A percentile compares a stretch with the other conserved stretches of the same genome.
Conservation (phyloP, 176 grass and related monocot species). For the Oryza officinalis region DNA sequence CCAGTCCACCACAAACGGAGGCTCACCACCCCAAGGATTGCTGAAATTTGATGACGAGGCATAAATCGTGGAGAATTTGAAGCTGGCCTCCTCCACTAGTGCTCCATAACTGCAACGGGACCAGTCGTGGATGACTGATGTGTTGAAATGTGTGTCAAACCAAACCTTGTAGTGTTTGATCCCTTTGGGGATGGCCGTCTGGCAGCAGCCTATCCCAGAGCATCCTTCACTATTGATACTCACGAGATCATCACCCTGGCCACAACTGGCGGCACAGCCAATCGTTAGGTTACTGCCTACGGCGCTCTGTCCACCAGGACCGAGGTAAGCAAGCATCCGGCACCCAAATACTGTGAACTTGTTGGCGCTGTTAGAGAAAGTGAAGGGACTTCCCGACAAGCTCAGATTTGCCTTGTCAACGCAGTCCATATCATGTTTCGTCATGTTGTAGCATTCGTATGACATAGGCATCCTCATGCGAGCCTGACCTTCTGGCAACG, state of each 20-base stretch:
- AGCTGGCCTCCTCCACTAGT: background rate
- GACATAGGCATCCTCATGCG: background rate
- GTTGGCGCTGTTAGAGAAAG: constrained; percentile 14
- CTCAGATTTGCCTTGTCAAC: background rate
- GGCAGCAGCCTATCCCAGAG: constrained; percentile 13
- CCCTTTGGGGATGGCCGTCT: background rate
- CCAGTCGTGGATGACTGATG: background rate
- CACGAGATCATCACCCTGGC: background rate
- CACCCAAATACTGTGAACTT: constrained; percentile 17
- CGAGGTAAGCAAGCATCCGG: background rate
- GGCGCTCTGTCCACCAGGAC: no score
- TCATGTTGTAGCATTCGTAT: background rate
- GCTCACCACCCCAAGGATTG: rapidly evolving
- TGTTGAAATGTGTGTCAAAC: background rate
- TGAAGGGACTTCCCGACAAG: background rate
- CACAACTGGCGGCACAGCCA: background rate
- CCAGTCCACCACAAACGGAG: constrained; percentile 20
- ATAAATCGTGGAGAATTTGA: background rate
- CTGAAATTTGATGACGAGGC: background rate
- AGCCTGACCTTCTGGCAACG: background rate
- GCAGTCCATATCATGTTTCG: background rate
- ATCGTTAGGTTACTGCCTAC: rapidly evolving
- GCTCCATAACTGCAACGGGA: constrained; percentile 35
- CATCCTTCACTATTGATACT: background rate
- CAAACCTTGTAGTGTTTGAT: background rate